Evolutionary conservation across 495 filamentous ascomycete genomes (phyloP).

Genomic region (Aspergillus campestris): DNA sequence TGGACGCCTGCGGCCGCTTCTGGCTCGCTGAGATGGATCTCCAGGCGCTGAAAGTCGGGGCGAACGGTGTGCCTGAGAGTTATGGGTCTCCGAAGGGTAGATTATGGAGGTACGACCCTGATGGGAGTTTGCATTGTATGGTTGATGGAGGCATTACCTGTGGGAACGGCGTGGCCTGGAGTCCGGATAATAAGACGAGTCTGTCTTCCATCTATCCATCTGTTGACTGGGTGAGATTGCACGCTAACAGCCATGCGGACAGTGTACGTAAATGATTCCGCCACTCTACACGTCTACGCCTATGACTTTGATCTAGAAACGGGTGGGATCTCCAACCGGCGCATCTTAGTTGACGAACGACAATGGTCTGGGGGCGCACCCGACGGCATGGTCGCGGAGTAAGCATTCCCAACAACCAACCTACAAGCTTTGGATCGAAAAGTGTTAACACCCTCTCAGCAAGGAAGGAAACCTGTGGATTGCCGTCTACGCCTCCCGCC

Average conservation of each 20-base stretch:
- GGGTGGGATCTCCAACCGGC: no score
- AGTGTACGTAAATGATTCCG: constrained; percentile 22
- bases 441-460: no score
- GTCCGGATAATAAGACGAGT: constrained; percentile 25
- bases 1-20: constrained; percentile 18
- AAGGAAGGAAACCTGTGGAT: no score
- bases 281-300: no score
- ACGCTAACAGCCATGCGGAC: not conserved
- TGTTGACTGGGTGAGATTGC: no score
- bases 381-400: constrained; percentile 12
- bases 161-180: constrained; percentile 27
- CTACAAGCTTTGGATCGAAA: no score
- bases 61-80: constrained; percentile 3
- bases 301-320: no score
- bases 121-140: constrained; percentile 20
- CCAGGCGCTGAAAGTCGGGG: constrained; percentile 6
- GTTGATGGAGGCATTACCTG: constrained; percentile 15
- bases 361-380: no score
- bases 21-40: constrained; percentile 21
- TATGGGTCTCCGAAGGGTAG: constrained; percentile 15
- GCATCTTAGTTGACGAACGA: no score
- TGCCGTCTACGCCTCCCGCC: no score
- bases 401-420: not conserved
- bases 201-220: not conserved
- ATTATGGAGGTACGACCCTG: constrained; percentile 28